These are phyloP conservation scores for Aspergillus sp. DNA, from an alignment of 2,329 filamentous ascomycete genomes.

Conservation along the genomic window DNA sequence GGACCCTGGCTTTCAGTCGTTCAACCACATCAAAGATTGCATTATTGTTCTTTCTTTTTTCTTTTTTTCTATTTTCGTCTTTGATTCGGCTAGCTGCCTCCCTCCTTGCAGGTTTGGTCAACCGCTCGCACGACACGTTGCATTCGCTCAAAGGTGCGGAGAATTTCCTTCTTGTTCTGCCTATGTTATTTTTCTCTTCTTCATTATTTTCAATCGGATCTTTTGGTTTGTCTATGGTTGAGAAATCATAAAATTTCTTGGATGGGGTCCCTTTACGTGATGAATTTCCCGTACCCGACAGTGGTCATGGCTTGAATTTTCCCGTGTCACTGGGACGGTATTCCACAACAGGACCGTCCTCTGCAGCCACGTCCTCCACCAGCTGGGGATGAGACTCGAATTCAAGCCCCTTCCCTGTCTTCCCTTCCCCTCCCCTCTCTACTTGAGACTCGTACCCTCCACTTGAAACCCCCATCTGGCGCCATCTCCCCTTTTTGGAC, in stretches of 20 bases:
- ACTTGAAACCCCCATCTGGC: not conserved
- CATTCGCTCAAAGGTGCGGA: conserved; percentile 12
- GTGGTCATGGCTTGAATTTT: no score
- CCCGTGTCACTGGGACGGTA: no score
- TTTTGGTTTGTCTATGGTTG: not conserved
- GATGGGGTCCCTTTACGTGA: not conserved
- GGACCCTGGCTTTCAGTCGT: no score
- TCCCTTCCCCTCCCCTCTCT: not conserved
- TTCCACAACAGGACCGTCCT: no score
- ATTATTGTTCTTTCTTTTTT: not conserved
- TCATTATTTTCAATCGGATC: not conserved
- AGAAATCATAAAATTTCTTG: not conserved
- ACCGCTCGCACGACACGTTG: conserved; percentile 15
- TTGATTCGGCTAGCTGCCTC: not conserved
- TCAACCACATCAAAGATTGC: no score
- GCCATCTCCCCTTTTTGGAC: not conserved
- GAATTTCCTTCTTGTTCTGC: conserved; percentile 1
- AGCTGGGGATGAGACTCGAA: no score
- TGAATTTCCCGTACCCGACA: no score
- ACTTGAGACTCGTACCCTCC: not conserved
- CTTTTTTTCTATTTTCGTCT: not conserved
- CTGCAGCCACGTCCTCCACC: no score
- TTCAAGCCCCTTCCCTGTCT: not conserved
- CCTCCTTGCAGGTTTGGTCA: conserved; percentile 20
- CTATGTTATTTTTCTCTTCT: conserved; percentile 1